These are phyloP conservation scores for Saccharomyces hybrid DNA, from an alignment of 1,139 yeast species.

Conservation along the genomic window DNA sequence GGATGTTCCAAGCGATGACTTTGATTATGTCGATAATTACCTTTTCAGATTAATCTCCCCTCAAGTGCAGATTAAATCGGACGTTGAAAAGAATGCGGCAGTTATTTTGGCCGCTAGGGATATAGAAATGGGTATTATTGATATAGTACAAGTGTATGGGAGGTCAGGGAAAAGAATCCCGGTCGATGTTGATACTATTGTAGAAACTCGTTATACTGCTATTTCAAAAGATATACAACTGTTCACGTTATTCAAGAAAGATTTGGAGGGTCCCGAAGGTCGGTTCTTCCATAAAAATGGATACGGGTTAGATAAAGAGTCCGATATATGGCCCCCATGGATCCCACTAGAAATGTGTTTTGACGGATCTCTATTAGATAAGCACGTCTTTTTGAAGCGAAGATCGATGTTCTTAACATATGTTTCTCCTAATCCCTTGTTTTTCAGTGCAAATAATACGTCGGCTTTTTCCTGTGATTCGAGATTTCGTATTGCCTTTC, in stretches of 20 bases:
- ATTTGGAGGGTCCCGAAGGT: conserved; percentile 34
- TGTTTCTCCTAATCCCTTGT: conserved; percentile 58
- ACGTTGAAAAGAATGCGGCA: conserved; percentile 53
- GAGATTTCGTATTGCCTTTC: conserved; percentile 46
- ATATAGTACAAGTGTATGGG: conserved; percentile 26
- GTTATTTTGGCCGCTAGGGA: conserved; percentile 61
- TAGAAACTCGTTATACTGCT: conserved; percentile 68
- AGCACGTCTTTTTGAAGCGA: conserved; percentile 53
- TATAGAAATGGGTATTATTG: conserved; percentile 59
- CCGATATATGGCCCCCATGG: conserved; percentile 70
- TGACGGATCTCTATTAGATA: conserved; percentile 47
- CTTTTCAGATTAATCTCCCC: conserved; percentile 68
- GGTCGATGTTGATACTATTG: conserved; percentile 37
- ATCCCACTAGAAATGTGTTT: conserved; percentile 65
- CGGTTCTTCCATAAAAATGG: conserved; percentile 34
- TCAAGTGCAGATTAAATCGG: conserved; percentile 70
- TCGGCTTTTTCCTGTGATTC: conserved; percentile 23
- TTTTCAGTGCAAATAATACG: conserved; percentile 31
- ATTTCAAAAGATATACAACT: conserved; percentile 60
- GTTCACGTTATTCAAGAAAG: conserved; percentile 50
- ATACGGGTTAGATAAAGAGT: conserved; percentile 34
- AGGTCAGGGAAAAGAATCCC: conserved; percentile 40
- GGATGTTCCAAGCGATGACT: conserved; percentile 35
- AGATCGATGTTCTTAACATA: conserved; percentile 55
- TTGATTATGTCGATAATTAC: conserved; percentile 53